These are phyloP conservation scores for Trichoderma reesei DNA, from an alignment of 495 filamentous ascomycete species.

Conservation along the genomic window DNA sequence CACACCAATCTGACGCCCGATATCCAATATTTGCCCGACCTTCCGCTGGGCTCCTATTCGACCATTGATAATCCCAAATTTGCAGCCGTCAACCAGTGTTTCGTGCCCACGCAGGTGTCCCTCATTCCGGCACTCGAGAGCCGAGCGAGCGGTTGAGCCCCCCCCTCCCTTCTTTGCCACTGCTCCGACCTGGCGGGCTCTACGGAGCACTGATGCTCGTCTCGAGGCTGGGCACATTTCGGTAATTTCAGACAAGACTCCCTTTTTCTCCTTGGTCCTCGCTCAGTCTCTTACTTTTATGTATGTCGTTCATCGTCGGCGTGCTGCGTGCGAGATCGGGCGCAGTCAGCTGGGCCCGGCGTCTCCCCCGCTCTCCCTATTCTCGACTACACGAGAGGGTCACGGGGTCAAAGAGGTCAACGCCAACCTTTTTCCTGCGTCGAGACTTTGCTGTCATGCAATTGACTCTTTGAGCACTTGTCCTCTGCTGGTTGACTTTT, in stretches of 20 bases:
- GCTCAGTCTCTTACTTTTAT: no score
- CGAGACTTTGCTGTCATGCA: neutral
- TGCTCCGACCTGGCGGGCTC: neutral
- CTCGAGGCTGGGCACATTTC: neutral
- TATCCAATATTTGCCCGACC: neutral
- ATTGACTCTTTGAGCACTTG: neutral
- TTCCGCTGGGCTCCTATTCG: neutral
- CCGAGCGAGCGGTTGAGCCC: neutral
- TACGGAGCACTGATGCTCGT: neutral
- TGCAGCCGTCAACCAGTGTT: neutral
- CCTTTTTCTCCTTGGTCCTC: neutral
- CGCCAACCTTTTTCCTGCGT: neutral
- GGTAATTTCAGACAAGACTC: neutral
- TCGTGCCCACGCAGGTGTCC: neutral
- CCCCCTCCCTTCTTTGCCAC: neutral
- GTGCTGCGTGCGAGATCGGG: no score
- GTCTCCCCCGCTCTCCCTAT: no score
- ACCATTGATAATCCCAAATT: slow-evolving; percentile 1
- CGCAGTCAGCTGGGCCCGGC: no score
- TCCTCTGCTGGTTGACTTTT: neutral
- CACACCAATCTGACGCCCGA: neutral
- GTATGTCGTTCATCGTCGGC: no score
- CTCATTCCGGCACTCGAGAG: neutral
- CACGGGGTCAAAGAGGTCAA: neutral
- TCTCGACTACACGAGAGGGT: neutral